Base-by-base conservation (phyloP, 2,329 filamentous ascomycete species). In the Diaporthe vaccinii region DNA sequence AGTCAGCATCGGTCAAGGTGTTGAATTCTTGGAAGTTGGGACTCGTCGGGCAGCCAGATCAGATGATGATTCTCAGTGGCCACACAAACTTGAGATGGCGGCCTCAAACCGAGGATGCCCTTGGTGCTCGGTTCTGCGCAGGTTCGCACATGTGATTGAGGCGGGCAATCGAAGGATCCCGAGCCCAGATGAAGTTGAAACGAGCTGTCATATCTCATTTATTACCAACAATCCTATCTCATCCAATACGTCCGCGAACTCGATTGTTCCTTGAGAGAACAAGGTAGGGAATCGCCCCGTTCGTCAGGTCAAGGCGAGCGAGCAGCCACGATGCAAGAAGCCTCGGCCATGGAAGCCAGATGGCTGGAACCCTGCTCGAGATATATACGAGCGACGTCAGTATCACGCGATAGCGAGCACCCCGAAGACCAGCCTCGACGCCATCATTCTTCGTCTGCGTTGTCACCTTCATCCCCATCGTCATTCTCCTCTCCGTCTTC, bases 401-500 rank as follows among this genome's bases (percentile, higher is more conserved):
- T 31, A 72, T 59, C 28, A 72, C 9, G 34, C 44, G 25, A 46
- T 46, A 55, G 12, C 31, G 28, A 55, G 28, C 20, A 25, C 10
- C 25, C 25, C 6, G 58, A 25, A 55, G 71, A 12, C 7, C 49
- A 36, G 20, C n/a, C 44, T 61, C 41, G 6, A 9, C 22, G 31
- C 55, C 34, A 15, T 55, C 34, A 65, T 20, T 73, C 77, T 1
- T 74, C 76, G n/a, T 49, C 61, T 49, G 28, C 61, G 41, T 31
- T 34, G 17, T 41, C 61, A n/a, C 34, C 25, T 31, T 65, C 59
- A 2, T 73, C 73, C 0, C 65, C 70, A 4, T 76, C 72, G 0
- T 72, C 75, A 0, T 75, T 73, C 0, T 62, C 74, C 1, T 57
- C 75, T 14, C 74, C 77, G 7, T 72, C 75, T 15, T 57, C 75